A percentile compares a stretch with the other conserved stretches of the same genome.
Evolutionary conservation across 176 grass and related monocot species (phyloP).

Genomic region (Microstegium vimineum): DNA sequence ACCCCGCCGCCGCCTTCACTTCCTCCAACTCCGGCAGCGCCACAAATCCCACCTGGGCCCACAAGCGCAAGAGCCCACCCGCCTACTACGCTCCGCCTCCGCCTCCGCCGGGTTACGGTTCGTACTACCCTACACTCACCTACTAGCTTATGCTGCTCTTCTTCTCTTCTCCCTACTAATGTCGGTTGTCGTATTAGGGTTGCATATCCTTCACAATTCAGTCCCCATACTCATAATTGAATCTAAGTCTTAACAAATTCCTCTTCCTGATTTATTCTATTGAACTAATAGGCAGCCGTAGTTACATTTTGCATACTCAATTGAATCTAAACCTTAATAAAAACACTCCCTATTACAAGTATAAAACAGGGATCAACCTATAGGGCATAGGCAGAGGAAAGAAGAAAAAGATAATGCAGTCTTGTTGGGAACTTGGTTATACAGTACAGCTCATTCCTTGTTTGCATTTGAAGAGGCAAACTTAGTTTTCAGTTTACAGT

Average conservation of each 20-base stretch:
- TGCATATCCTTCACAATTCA: neutral
- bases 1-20: conserved; percentile 50
- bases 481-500: neutral
- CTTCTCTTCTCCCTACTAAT: neutral
- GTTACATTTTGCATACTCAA: neutral
- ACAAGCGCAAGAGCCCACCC: conserved; percentile 32
- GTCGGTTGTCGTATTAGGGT: neutral
- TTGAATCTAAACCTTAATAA: neutral
- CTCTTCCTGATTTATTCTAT: neutral
- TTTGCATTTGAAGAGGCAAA: neutral
- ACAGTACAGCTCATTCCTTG: neutral
- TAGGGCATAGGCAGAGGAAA: too few relatives aligned
- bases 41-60: neutral
- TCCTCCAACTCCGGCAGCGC: conserved; percentile 28
- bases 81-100: neutral
- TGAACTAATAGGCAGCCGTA: neutral
- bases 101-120: conserved; percentile 33
- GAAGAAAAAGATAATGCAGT: neutral
- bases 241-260: neutral
- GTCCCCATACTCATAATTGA: neutral
- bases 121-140: neutral
- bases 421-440: neutral
- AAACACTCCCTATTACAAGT: neutral
- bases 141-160: neutral
- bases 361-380: neutral